Evolutionary conservation across 129 eudicot genomes (phyloP).

Genomic region (Dittrichia graveolens): DNA sequence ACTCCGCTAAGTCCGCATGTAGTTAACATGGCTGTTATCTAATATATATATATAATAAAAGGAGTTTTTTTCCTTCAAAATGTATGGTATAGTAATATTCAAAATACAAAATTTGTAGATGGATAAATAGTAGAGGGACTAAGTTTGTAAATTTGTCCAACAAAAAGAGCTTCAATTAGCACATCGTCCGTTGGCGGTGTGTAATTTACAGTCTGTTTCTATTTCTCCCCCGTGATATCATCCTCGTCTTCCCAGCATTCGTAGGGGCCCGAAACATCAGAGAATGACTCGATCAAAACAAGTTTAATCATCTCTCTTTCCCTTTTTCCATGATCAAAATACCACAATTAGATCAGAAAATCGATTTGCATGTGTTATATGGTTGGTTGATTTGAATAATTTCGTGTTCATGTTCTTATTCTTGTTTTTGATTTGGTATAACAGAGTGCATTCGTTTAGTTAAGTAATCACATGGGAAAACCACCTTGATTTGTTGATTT

Average conservation of each 20-base stretch:
- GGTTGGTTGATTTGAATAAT: not conserved
- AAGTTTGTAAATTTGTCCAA: not conserved
- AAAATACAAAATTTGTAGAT: too few species aligned
- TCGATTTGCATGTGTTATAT: constrained; percentile 9
- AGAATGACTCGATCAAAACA: constrained; percentile 22
- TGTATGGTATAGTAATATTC: too few species aligned
- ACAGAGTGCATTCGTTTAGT: too few species aligned
- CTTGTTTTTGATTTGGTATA: not conserved
- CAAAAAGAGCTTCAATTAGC: constrained; percentile 19
- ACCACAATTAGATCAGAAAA: not conserved
- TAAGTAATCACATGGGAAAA: not conserved
- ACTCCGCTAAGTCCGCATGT: too few species aligned
- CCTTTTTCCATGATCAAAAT: not conserved
- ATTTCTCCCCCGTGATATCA: constrained; percentile 28
- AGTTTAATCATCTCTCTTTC: constrained; percentile 17
- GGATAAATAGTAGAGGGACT: not conserved
- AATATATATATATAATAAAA: too few species aligned
- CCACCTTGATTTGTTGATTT: constrained; percentile 4
- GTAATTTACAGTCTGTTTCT: constrained; percentile 33
- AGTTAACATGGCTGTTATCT: too few species aligned
- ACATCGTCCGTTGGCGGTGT: constrained; percentile 30
- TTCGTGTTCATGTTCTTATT: not conserved
- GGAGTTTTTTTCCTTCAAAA: too few species aligned
- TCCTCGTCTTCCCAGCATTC: constrained; percentile 33
- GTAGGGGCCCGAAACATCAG: constrained; percentile 33